A percentile compares a stretch with the other conserved stretches of the same genome.
phyloP scores from a whole-genome alignment of 257 asterid species.

The Oldenlandia corymbosa region DNA sequence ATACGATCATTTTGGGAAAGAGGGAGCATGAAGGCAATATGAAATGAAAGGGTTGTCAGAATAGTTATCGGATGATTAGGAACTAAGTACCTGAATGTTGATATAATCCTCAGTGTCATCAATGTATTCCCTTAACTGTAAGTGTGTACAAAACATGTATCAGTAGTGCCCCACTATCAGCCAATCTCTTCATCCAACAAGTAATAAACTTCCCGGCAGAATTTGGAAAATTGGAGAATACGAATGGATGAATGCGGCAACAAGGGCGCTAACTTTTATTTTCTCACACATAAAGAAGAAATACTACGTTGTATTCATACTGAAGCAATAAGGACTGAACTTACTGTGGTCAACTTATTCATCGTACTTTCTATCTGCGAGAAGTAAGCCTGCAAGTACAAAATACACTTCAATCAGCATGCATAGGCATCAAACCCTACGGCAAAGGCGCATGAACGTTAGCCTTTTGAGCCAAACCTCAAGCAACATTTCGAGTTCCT shows the following conservation, averaged over 20 bases:
- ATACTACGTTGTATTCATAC: background rate
- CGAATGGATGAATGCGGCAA: background rate
- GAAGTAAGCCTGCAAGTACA: constrained; percentile 65
- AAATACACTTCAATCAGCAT: constrained; percentile 3
- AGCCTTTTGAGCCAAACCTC: constrained; percentile 43
- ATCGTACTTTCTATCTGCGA: constrained; percentile 87
- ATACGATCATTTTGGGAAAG: too few relatives aligned
- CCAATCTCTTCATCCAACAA: background rate
- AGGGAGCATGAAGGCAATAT: background rate
- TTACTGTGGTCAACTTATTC: constrained; percentile 73
- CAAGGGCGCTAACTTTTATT: too few relatives aligned
- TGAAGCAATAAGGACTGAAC: constrained; percentile 4
- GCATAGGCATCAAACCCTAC: background rate
- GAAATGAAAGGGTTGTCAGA: background rate
- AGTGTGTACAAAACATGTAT: constrained; percentile 1
- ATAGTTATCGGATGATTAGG: background rate
- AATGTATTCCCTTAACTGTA: constrained; percentile 77
- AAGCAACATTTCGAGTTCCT: constrained; percentile 91
- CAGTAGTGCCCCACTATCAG: background rate
- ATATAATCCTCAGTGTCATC: constrained; percentile 96
- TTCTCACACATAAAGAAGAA: background rate
- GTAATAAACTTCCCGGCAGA: background rate
- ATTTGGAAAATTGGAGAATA: background rate
- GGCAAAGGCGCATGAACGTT: background rate
- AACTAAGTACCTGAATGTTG: constrained; percentile 68